Evolutionary conservation across 2,329 filamentous ascomycete species (phyloP), one percentile per base, ranked within the genome.

Genomic region (Talaromyces sp.): DNA sequence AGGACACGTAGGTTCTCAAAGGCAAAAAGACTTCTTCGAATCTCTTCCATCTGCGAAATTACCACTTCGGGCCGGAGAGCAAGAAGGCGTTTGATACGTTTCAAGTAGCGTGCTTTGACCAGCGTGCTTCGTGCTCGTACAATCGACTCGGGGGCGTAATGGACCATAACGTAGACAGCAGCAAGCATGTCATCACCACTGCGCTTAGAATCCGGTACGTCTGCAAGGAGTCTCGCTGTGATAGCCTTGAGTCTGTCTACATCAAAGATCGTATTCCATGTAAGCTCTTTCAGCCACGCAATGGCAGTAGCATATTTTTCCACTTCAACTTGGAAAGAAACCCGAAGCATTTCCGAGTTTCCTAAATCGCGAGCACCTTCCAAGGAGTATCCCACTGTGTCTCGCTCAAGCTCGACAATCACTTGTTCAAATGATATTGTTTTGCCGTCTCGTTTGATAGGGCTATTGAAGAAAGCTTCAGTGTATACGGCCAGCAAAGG

Each of bases 381-480:
- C 66, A 97, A 86, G 1, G 79, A 81, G 74, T 96, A 98, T 66
- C 87, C 88, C 62, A 98, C 88, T 0, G 95, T 98, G 68, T 98
- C 93, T 70, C 89, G 87, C 75, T 99, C 95, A 4, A 99, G 83
- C 71, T 93, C 88, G 72, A 92, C 91, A 52, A 98, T 92, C 3
- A 98, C 91, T 65, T 96, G 86, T 73, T 98, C 95, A 69, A 98
- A 99, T 55, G 89, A 87, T 33, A 99, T 80, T 28, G 84, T 85
- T 72, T 91, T 83, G 51, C 91, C 92, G 68, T 92, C 83, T 33
- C 88, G 87, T 69, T 84, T 82, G 63, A 99, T 88, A 2, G 94
- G 95, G 0, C 92, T 92, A 72, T 92, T 94, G 82, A 98, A 99
- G 80, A 98, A 96, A 71, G 94, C 95, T 71, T 93, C 91, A 33